These are phyloP conservation scores for Tolypocladium ovalisporum DNA, from an alignment of 2,329 filamentous ascomycete genomes.

Conservation along the genomic window DNA sequence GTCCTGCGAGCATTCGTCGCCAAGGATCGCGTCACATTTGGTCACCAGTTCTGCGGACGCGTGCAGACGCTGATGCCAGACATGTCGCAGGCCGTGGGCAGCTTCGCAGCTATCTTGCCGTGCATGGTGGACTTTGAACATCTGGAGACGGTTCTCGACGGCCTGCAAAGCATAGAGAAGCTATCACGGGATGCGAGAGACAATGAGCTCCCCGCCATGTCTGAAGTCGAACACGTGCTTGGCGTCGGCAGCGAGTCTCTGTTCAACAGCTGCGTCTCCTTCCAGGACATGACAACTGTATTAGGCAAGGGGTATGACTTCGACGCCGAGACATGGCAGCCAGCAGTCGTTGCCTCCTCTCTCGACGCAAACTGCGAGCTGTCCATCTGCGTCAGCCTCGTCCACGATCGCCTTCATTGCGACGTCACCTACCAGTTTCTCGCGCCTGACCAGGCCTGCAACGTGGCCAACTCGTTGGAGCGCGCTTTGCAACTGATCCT, in stretches of 20 bases:
- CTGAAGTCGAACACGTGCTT: conserved; percentile 35
- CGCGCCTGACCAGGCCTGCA: conserved; percentile 30
- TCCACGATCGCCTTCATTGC: conserved; percentile 27
- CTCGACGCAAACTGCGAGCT: conserved; percentile 30
- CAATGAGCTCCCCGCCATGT: conserved; percentile 34
- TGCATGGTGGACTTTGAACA: conserved; percentile 22
- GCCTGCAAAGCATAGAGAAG: conserved; percentile 21
- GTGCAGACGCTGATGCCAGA: conserved; percentile 30
- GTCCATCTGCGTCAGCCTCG: conserved; percentile 32
- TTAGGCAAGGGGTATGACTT: neutral
- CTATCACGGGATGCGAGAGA: conserved; percentile 8
- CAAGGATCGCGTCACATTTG: conserved; percentile 42
- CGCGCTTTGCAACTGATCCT: conserved; percentile 37
- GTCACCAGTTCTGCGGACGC: conserved; percentile 34
- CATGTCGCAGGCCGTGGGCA: conserved; percentile 31
- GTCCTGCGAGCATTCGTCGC: conserved; percentile 44
- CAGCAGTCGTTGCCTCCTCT: conserved; percentile 3
- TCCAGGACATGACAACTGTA: conserved; percentile 24
- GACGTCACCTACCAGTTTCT: conserved; percentile 34
- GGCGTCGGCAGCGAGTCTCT: conserved; percentile 28
- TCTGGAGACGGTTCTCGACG: conserved; percentile 18
- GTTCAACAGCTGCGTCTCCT: conserved; percentile 41
- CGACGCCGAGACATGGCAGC: conserved; percentile 3
- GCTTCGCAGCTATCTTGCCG: conserved; percentile 29
- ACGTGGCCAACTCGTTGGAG: conserved; percentile 41